Percentiles rank a stretch among this genome's conserved stretches.
Evolutionary conservation across 805 yeast species (phyloP).

Genomic region (Zygotorulaspora florentina): DNA sequence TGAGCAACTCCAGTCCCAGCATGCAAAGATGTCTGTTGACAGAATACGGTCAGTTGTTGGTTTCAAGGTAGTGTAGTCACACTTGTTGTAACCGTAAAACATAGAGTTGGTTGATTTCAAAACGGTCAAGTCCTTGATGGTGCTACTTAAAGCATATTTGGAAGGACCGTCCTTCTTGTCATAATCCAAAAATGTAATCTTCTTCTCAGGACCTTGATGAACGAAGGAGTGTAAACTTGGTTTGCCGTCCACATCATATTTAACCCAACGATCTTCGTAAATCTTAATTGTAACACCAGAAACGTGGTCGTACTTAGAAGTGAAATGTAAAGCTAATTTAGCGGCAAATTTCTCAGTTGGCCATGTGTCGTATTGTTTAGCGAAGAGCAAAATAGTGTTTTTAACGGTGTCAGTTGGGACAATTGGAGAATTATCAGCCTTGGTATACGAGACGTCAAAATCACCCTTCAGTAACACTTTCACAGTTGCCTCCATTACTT

Average conservation of each 20-base stretch:
- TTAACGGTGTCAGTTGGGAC: constrained; percentile 94
- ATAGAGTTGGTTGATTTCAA: constrained; percentile 89
- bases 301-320: constrained; percentile 71
- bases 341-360: constrained; percentile 91
- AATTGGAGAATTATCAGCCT: constrained; percentile 83
- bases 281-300: constrained; percentile 65
- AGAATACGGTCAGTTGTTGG: constrained; percentile 83
- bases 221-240: constrained; percentile 79
- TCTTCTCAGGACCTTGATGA: constrained; percentile 80
- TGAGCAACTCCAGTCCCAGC: constrained; percentile 60
- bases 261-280: constrained; percentile 74
- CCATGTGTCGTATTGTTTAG: constrained; percentile 79
- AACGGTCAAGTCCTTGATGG: constrained; percentile 74
- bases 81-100: constrained; percentile 81
- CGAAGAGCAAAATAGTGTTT: constrained; percentile 80
- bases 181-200: constrained; percentile 53
- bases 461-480: constrained; percentile 70
- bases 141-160: constrained; percentile 54
- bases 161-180: constrained; percentile 45
- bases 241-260: constrained; percentile 68
- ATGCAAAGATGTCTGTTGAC: constrained; percentile 77
- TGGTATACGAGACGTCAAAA: constrained; percentile 75
- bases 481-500: constrained; percentile 82
- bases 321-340: constrained; percentile 75
- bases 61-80: constrained; percentile 83